Percentiles rank a stretch among this genome's conserved stretches.
Evolutionary conservation across 1,284 basidiomycete genomes (phyloP).

Genomic region (Peniophora sp.): DNA sequence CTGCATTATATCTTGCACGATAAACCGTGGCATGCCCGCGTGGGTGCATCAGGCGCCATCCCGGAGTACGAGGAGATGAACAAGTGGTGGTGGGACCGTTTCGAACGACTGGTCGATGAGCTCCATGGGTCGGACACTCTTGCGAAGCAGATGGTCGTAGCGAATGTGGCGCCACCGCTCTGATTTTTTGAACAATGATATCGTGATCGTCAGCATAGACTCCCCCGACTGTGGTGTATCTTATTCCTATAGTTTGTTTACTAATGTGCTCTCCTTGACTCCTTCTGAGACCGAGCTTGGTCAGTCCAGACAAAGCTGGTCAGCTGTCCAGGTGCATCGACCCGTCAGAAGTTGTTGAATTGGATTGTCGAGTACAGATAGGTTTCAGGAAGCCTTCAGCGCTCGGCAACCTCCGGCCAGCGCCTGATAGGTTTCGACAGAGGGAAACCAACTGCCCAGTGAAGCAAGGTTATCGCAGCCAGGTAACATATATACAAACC

Average conservation of each 20-base stretch:
- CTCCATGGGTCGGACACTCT: conserved; percentile 37
- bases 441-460: no score
- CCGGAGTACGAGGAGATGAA: conserved; percentile 44
- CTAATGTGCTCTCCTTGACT: no score
- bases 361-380: no score
- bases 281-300: no score
- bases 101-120: conserved; percentile 41
- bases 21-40: conserved; percentile 65
- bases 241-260: no score
- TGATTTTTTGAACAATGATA: conserved; percentile 6
- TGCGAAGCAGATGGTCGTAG: conserved; percentile 44
- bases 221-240: neutral
- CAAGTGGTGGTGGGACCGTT: conserved; percentile 74
- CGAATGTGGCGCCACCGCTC: conserved; percentile 31
- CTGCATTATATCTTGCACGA: conserved; percentile 71
- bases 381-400: no score
- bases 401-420: no score
- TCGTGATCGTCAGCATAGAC: neutral
- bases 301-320: no score
- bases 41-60: conserved; percentile 19
- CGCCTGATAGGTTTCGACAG: no score
- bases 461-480: no score
- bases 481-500: neutral
- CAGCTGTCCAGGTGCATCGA: no score
- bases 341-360: no score